Evolutionary conservation across 345 rosid species (phyloP), one percentile per base, ranked within the genome.

Genomic region (Trapa bicornis): DNA sequence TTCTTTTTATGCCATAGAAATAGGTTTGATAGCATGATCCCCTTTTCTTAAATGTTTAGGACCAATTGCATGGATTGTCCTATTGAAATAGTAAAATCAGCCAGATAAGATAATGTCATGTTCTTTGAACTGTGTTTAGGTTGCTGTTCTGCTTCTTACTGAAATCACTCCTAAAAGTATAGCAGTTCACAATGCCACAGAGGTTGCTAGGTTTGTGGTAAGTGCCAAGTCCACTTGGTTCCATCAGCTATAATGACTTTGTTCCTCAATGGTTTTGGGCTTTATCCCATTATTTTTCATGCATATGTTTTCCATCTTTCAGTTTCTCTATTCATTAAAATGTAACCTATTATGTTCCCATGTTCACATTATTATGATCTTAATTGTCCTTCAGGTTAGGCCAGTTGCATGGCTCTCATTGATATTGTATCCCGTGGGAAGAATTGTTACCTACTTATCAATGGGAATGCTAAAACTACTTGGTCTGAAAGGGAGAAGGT

Each of bases 401-500:
- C 99, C 97, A 77, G 99, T 94, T 78, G 96, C 99, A 52, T 94
- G 99, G 97, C 96, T 94, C 67, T 94, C 99, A 71, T 78, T 94
- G 81, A 62, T 94, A 74, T 76, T 94, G 67, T 94, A 94, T 77
- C 99, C 96, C 47, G 97, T 94, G 43, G 97, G 96, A 78, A 84
- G 99, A 82, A 80, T 94, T 73, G 96, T 86, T 71, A 91, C 99
- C 68, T 89, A 78, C 76, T 74, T 94, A 65, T 94, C 99, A 42
- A 86, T 91, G 97, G 99, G 99, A 75, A 94, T 91, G 83, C 96
- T 91, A 72, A 87, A 94, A 79, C 60, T 83, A 65, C 95, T 94
- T 79, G 99, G 99, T 74, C 71, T 94, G 68, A 91, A 94, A 83
- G 97, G 97, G 70, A 78, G 89, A 77, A 91, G 99, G 99, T 89